Base-by-base conservation (phyloP, 805 yeast species). In the Danielozyma ontarioensis region DNA sequence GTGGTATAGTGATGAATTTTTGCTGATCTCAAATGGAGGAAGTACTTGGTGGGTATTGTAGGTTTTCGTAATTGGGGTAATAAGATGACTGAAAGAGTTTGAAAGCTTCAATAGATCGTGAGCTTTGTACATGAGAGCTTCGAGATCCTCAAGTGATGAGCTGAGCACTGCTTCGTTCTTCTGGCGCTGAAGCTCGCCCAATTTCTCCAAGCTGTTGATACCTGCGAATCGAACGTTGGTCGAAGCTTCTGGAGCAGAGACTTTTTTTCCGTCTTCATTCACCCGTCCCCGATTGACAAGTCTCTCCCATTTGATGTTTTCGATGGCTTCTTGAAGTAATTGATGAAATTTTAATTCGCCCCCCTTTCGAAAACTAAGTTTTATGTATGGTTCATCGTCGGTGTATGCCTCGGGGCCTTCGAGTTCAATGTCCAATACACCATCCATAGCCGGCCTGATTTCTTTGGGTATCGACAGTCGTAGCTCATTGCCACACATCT, bases 81-180 rank as follows among this genome's bases (percentile, higher is more conserved):
- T 13, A 5, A 24, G 6, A 5, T 13, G 5, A 11, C 26, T 62
- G 35, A 71, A 69, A n/a, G 68, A 55, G n/a, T 53, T 51, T 12
- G 75, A 80, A 18, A 88, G 55, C 24, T 64, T 59, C 15, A 81
- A 73, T 32, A 89, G 70, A 38, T 87, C 89, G 42, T 75, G 75
- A 2, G 89, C 94, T 44, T 83, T 74, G n/a, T 76, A 69, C 80
- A 85, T 80, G 33, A 88, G 62, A 28, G 80, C 79, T 40, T 83
- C 80, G 29, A 89, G 59, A 54, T 87, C 96, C 27, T 78, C 80
- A 25, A 89, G 58, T 0, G 96, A 87, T 27, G 72, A 71, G 23
- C 74, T 73, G 36, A 89, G 59, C 1, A 88, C 67, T 13, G 67
- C 51, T 30, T 81, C 81, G 44, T 80, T 83, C 28, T 73, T 72